phyloP scores from a whole-genome alignment of 2,329 filamentous ascomycete genomes.

The Lecanicillium sp. region DNA sequence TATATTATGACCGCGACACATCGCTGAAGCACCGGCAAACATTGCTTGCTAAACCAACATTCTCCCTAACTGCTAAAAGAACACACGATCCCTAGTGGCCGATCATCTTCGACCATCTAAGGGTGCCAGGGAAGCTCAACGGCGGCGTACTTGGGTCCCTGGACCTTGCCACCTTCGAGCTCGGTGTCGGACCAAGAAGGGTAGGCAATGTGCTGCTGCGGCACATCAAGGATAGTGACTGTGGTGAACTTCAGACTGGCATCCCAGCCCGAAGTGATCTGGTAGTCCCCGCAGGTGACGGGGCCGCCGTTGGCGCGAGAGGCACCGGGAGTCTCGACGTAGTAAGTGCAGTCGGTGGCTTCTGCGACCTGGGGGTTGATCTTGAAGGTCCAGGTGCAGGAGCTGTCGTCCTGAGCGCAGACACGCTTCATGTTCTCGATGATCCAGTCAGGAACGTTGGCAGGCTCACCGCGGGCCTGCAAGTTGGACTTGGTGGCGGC shows the following conservation, averaged over 20 bases:
- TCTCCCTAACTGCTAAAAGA: too few relatives aligned
- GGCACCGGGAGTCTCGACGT: conserved; percentile 29
- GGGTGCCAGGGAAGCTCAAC: too few relatives aligned
- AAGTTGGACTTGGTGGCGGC: conserved; percentile 22
- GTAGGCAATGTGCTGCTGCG: conserved; percentile 37
- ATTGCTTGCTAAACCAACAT: too few relatives aligned
- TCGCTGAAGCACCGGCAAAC: too few relatives aligned
- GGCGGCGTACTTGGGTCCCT: too few relatives aligned
- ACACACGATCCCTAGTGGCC: too few relatives aligned
- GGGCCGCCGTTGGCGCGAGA: conserved; percentile 31
- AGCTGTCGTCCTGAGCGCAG: conserved; percentile 29
- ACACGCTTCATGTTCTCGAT: conserved; percentile 30
- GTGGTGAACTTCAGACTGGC: conserved; percentile 47
- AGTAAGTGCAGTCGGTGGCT: conserved; percentile 29
- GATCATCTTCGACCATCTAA: too few relatives aligned
- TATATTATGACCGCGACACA: too few relatives aligned
- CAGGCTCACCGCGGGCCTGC: conserved; percentile 22
- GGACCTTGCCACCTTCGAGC: conserved; percentile 31
- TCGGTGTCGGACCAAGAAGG: conserved; percentile 47
- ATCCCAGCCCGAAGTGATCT: conserved; percentile 46
- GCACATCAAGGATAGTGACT: conserved; percentile 38
- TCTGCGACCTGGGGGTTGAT: conserved; percentile 29
- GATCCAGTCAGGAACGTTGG: conserved; percentile 28
- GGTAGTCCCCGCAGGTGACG: conserved; percentile 39
- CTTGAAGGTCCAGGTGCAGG: conserved; percentile 36